These are phyloP conservation scores for Globisporangium acanthophoron DNA, from an alignment of 352 stramenopile species.

Conservation along the genomic window DNA sequence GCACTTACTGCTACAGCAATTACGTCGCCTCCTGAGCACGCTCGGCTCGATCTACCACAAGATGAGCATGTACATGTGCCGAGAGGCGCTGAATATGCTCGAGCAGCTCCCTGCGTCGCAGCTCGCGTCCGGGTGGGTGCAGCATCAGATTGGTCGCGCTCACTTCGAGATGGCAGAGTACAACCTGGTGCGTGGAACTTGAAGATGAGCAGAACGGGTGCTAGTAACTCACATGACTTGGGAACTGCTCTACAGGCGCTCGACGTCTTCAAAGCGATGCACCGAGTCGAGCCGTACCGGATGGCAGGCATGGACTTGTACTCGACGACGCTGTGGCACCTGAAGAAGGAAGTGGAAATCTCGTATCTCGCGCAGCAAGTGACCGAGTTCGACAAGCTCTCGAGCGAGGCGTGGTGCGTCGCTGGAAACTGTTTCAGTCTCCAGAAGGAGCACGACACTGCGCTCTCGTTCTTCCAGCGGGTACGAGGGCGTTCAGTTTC, in stretches of 20 bases:
- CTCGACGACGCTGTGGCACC: constrained; percentile 95
- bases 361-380: constrained; percentile 94
- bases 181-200: constrained; percentile 26
- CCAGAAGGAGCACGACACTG: constrained; percentile 97
- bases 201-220: too few species aligned
- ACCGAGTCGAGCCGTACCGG: constrained; percentile 87
- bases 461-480: constrained; percentile 94
- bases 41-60: constrained; percentile 77
- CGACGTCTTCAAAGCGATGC: constrained; percentile 87
- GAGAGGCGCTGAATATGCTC: constrained; percentile 86
- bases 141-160: constrained; percentile 92
- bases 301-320: constrained; percentile 94
- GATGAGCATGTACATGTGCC: constrained; percentile 72
- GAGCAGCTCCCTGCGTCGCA: constrained; percentile 79
- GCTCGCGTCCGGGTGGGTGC: constrained; percentile 90
- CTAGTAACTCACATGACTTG: not conserved
- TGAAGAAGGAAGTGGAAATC: constrained; percentile 97
- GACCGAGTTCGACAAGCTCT: constrained; percentile 91
- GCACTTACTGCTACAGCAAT: constrained; percentile 15
- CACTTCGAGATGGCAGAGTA: constrained; percentile 97
- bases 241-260: constrained; percentile 49
- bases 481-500: constrained; percentile 18
- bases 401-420: constrained; percentile 94
- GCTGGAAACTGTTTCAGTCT: constrained; percentile 98
- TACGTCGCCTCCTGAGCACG: constrained; percentile 54